Conservation (phyloP, 169 alveolate genomes). For the Theileria annulata region DNA sequence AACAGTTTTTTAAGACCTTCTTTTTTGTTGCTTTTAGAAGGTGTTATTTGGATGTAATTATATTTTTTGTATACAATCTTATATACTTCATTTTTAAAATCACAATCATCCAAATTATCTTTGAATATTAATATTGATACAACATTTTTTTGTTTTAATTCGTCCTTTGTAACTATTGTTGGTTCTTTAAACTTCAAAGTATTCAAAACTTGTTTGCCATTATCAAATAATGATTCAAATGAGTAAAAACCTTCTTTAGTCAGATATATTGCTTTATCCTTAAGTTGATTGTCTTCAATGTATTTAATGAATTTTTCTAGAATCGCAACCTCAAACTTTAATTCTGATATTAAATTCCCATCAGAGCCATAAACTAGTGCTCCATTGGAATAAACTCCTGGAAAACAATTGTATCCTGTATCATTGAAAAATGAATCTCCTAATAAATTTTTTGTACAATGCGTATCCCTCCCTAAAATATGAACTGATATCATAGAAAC, state of each 20-base stretch:
- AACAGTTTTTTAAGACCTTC: neutral
- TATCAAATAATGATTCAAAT: neutral
- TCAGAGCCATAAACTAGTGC: slow-evolving; percentile 26
- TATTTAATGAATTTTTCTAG: neutral
- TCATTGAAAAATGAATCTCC: neutral
- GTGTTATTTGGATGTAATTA: neutral
- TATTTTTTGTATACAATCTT: neutral
- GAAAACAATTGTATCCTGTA: slow-evolving; percentile 30
- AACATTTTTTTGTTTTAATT: slow-evolving; percentile 1
- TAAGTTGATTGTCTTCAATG: neutral
- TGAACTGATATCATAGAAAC: neutral
- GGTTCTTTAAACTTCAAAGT: too few species aligned
- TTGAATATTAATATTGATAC: neutral
- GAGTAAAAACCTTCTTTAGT: neutral
- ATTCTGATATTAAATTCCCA: slow-evolving; percentile 17
- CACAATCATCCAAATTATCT: neutral
- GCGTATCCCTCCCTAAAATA: neutral
- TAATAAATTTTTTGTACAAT: neutral
- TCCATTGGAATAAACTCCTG: slow-evolving; percentile 57
- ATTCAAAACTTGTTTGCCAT: neutral
- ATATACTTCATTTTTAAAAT: neutral
- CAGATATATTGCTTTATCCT: neutral
- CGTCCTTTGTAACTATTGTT: neutral
- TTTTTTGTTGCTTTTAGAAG: neutral
- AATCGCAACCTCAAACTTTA: neutral